phyloP scores from a whole-genome alignment of 257 asterid species.

The Ilex aquifolium region DNA sequence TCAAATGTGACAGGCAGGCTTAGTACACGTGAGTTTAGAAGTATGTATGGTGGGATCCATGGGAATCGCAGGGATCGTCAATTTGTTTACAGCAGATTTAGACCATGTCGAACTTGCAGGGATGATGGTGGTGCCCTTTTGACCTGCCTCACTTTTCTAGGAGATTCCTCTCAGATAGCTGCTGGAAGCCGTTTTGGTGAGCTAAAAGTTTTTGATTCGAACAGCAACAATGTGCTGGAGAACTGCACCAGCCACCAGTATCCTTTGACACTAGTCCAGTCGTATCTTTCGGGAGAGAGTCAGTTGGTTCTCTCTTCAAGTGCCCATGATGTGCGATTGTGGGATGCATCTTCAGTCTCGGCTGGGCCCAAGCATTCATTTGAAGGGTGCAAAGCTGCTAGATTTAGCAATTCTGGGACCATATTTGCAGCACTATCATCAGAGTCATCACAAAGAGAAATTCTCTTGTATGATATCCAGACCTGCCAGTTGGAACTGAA shows the following conservation, averaged over 20 bases:
- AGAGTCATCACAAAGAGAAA: slow-evolving; percentile 69
- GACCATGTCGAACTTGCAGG: slow-evolving; percentile 98
- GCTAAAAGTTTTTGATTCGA: slow-evolving; percentile 73
- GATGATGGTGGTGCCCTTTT: slow-evolving; percentile 62
- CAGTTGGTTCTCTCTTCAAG: slow-evolving; percentile 84
- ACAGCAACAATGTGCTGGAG: slow-evolving; percentile 67
- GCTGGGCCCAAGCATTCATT: slow-evolving; percentile 85
- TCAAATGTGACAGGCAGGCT: slow-evolving; percentile 88
- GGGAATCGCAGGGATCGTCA: slow-evolving; percentile 95
- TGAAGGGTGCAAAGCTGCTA: slow-evolving; percentile 83
- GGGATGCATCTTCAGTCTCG: slow-evolving; percentile 77
- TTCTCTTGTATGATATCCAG: slow-evolving; percentile 71
- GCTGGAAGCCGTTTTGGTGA: slow-evolving; percentile 90
- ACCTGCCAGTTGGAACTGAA: slow-evolving; percentile 58
- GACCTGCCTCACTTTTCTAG: slow-evolving; percentile 80
- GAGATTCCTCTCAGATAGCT: slow-evolving; percentile 78
- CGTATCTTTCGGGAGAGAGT: slow-evolving; percentile 52
- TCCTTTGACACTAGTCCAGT: slow-evolving; percentile 73
- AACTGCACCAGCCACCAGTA: slow-evolving; percentile 76
- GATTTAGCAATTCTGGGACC: slow-evolving; percentile 73
- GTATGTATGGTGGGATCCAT: slow-evolving; percentile 67
- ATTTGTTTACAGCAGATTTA: slow-evolving; percentile 82
- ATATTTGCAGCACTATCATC: slow-evolving; percentile 69
- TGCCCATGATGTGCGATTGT: slow-evolving; percentile 71
- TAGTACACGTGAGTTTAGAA: slow-evolving; percentile 78